Base-by-base conservation (phyloP, 1,139 yeast genomes). In the Hemisphaericaspora lyxosophila region DNA sequence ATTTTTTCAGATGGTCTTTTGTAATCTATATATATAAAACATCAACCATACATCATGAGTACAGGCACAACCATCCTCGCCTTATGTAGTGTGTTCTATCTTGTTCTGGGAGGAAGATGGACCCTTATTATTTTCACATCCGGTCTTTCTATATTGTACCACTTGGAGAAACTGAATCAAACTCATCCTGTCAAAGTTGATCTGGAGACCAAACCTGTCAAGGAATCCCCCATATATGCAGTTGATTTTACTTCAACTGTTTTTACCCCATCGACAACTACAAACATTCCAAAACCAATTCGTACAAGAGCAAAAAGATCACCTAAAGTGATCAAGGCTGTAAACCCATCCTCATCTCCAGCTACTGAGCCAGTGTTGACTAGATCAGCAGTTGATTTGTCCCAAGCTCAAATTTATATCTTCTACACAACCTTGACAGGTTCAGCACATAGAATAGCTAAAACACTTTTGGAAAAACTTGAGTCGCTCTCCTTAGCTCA, bases 371-470 rank as follows among this genome's bases (percentile, higher is more conserved):
- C 70, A 2, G 44, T 60, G 1, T 54, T 70, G 34, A 62, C 73
- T 2, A 48, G 51, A 24, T 57, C 67, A 1, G 44, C 60, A 3
- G 60, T 64, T 13, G 57, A 63, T 31, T 57, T 73, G 20, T 50
- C 62, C 24, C 67, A 71, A 18, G 64, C 78, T 2, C 78, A 75
- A 41, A 59, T 85, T 20, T 73, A 75, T 44, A 76, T 89, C 4
- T 85, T 89, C 51, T 89, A 85, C 59, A 83, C 96, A 7, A 84
- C 96, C 0, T 66, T 89, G 42, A 89, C 95, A 2, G 96, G 96
- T 4, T 70, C 94, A 2, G 77, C 95, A 0, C 82, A 82, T 49
- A 68, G 86, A 49, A 75, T 81, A 19, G 96, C 96, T 4, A 66
- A 67, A 25, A 53, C 62, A 8, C 59, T 85, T 20, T 50, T 57